phyloP scores from a whole-genome alignment of 2,329 filamentous ascomycete genomes.

The Neocatenulostroma microsporum region DNA sequence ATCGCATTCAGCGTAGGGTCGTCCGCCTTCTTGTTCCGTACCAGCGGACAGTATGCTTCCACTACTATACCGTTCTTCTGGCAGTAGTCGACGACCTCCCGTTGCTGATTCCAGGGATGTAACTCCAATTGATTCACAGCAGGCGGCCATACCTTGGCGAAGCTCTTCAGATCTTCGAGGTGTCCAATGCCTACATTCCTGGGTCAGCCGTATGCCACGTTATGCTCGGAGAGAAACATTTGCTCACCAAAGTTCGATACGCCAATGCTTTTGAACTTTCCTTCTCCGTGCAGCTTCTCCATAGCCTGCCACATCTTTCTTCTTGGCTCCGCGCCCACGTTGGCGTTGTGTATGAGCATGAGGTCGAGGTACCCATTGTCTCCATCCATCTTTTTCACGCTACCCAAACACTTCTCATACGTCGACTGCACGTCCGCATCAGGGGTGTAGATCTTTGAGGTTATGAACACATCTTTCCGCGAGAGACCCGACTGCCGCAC shows the following conservation, averaged over 20 bases:
- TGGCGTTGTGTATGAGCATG: slow-evolving; percentile 61
- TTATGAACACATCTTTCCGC: slow-evolving; percentile 57
- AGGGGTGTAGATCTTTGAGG: slow-evolving; percentile 58
- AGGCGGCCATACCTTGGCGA: slow-evolving; percentile 61
- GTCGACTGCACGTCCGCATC: slow-evolving; percentile 49
- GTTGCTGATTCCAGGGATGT: slow-evolving; percentile 65
- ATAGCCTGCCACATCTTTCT: slow-evolving; percentile 60
- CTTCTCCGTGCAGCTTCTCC: slow-evolving; percentile 53
- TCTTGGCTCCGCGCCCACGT: slow-evolving; percentile 46
- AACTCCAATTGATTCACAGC: slow-evolving; percentile 68
- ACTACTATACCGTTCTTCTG: slow-evolving; percentile 52
- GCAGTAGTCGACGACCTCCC: slow-evolving; percentile 51
- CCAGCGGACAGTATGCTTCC: slow-evolving; percentile 59
- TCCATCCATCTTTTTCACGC: slow-evolving; percentile 54
- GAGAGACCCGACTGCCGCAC: slow-evolving; percentile 50
- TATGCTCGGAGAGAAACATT: too few relatives aligned
- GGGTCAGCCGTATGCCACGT: slow-evolving; percentile 45
- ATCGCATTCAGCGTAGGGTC: slow-evolving; percentile 58
- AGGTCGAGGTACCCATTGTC: slow-evolving; percentile 60
- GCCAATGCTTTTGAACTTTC: slow-evolving; percentile 57
- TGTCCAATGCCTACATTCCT: slow-evolving; percentile 61
- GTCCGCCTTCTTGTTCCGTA: slow-evolving; percentile 63
- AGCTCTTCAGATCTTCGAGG: slow-evolving; percentile 59
- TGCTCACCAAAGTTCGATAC: slow-evolving; percentile 60
- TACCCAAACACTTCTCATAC: slow-evolving; percentile 53